Evolutionary conservation across 2,329 filamentous ascomycete species (phyloP), one percentile per base, ranked within the genome.

Genomic region (Cercospora brassicicola): DNA sequence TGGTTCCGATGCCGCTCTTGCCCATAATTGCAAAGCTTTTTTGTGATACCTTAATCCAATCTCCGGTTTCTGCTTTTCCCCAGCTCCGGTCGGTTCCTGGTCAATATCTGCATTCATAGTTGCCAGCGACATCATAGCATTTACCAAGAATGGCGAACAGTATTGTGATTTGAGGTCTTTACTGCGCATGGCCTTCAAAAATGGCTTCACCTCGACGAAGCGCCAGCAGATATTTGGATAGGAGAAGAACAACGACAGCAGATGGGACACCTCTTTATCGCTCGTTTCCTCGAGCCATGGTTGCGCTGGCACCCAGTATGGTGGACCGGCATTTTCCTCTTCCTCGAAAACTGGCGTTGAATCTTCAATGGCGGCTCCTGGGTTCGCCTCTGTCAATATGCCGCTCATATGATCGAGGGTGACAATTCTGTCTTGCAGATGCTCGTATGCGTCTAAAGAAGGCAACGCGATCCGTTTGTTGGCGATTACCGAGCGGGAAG

Each of bases 91-190:
- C 20, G 23, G 9, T 45, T 53, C 39, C n/a, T 61, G 31, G 6
- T 56, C 56, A 4, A 55, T 23, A 20, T 65, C 56, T 2, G 64
- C 59, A 18, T 65, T 31, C 45, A 65, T 13, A 18, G 56, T 51
- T 51, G 64, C 64, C 9, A 65, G 31, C 3, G 56, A 57, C 55
- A 65, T 59, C 18, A 65, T 60, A 15, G 64, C 64, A 30, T 65
- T 60, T 11, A 61, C 56, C 42, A 65, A 42, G 3, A 65, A 36
- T n/a, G 64, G 56, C 20, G 64, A 60, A 45, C 64, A 65, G 39
- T 59, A 60, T 26, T 31, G 56, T 11, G 56, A 60, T 8, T 48
- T 11, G 30, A 23, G n/a, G 39, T 59, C 30, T 28, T 31, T 31
- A 33, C 36, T 55, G 13, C 64, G 64, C 55, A 65, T 65, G 9